phyloP scores from a whole-genome alignment of 108 stramenopile species.

The Conticribra guillardii region DNA sequence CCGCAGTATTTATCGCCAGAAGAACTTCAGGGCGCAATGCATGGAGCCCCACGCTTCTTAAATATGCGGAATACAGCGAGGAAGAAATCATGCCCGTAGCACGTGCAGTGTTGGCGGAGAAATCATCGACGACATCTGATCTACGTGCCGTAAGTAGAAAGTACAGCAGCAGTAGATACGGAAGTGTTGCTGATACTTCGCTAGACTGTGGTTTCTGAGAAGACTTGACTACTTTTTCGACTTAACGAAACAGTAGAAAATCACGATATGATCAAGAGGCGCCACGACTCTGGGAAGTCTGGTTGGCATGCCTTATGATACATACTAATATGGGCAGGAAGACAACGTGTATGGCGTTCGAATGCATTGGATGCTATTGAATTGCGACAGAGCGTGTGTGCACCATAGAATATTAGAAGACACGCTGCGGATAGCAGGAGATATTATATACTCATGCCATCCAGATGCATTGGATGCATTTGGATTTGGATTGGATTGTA shows the following conservation, averaged over 20 bases:
- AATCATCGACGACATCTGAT: slow-evolving; percentile 42
- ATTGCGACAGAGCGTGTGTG: no score
- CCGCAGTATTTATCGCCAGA: slow-evolving; percentile 88
- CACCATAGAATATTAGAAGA: no score
- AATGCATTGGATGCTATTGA: slow-evolving; percentile 25
- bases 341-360: background rate
- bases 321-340: no score
- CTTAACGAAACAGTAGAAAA: no score
- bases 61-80: slow-evolving; percentile 83
- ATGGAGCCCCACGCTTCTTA: slow-evolving; percentile 88
- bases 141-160: slow-evolving; percentile 76
- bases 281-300: slow-evolving; percentile 4
- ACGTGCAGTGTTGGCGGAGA: slow-evolving; percentile 54
- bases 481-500: no score
- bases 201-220: slow-evolving; percentile 39
- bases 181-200: slow-evolving; percentile 58
- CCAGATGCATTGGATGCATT: no score
- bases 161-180: slow-evolving; percentile 65
- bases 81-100: slow-evolving; percentile 81
- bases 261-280: no score
- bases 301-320: background rate
- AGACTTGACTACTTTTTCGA: background rate
- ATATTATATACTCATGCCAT: no score
- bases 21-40: slow-evolving; percentile 68
- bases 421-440: no score